Base-by-base conservation (phyloP, 106 monocot species). In the Triglochin maritima region DNA sequence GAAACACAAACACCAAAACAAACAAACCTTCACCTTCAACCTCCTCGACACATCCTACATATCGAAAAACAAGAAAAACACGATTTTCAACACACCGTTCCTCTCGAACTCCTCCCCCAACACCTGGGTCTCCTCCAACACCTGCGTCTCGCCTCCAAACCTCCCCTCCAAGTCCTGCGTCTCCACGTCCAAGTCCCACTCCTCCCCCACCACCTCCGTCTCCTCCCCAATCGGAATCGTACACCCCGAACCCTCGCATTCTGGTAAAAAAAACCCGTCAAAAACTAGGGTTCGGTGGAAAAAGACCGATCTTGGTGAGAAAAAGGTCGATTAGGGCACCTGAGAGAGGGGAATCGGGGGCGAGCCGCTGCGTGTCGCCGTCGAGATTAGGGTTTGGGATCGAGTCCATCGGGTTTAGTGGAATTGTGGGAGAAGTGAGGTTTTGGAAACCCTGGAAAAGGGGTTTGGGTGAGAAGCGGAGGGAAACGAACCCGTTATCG, bases 301-400 rank as follows among this genome's bases (percentile, higher is more conserved):
- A 48, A 48, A 64, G 47, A 46, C 7, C 11, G 16, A 46, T 47
- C 44, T 61, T 61, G 9, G 44, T 6, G 29, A 9, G 41, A 44
- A 29, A 60, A 61, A 0, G 29, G 16, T 6, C 12, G 12, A 12
- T 8, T n/a, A 3, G 9, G 47, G 44, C 11, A 41, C 51, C 62
- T 43, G 62, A 46, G 9, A 44, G 64, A 9, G 72, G 51, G 53
- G 63, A 54, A 56, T 63, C 46, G 54, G 51, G 7, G 53, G 63
- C 54, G 15, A 72, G 45, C 9, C 44, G 14, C 63, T 64, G 72
- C 3, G 72, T 72, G 55, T 72, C 72, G n/a, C 47, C 54, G 16
- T 17, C n/a, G 54, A 46, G 15, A 9, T 10, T 64, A 46, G 9
- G 3, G 4, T 57, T 17, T 29, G 29, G 29, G 29, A 1, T 29